Evolutionary conservation across 2,329 filamentous ascomycete genomes (phyloP).

Genomic region (Corinectria fuckeliana): DNA sequence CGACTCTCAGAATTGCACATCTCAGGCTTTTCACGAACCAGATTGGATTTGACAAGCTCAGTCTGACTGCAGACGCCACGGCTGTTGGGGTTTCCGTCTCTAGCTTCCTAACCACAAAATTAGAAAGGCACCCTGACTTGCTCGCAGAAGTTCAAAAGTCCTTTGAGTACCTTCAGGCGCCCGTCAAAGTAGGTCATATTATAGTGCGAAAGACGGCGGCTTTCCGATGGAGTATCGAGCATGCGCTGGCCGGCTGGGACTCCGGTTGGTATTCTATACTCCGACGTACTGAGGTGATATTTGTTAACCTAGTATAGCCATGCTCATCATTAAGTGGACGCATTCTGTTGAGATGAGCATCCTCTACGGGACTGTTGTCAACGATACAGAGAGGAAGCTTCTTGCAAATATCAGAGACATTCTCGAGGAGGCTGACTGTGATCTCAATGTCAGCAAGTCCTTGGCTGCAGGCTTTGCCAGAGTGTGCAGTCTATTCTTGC

Average conservation of each 20-base stretch:
- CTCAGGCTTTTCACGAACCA: constrained; percentile 4
- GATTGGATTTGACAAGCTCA: not conserved
- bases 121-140: constrained; percentile 1
- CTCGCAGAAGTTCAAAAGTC: constrained; percentile 5
- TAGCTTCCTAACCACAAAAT: not conserved
- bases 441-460: no score
- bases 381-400: no score
- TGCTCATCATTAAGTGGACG: no score
- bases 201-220: constrained; percentile 23
- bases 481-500: no score
- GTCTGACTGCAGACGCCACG: not conserved
- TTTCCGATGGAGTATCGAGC: constrained; percentile 20
- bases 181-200: constrained; percentile 15
- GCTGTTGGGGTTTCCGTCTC: not conserved
- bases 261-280: no score
- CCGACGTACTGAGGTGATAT: no score
- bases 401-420: no score
- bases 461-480: no score
- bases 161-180: constrained; percentile 12
- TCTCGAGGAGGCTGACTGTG: no score
- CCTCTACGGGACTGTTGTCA: no score
- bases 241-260: constrained; percentile 21
- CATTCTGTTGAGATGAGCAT: no score
- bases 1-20: constrained; percentile 14
- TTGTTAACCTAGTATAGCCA: no score